Evolutionary conservation across 2,329 filamentous ascomycete genomes (phyloP).

Genomic region (Leptodontidium sp.): DNA sequence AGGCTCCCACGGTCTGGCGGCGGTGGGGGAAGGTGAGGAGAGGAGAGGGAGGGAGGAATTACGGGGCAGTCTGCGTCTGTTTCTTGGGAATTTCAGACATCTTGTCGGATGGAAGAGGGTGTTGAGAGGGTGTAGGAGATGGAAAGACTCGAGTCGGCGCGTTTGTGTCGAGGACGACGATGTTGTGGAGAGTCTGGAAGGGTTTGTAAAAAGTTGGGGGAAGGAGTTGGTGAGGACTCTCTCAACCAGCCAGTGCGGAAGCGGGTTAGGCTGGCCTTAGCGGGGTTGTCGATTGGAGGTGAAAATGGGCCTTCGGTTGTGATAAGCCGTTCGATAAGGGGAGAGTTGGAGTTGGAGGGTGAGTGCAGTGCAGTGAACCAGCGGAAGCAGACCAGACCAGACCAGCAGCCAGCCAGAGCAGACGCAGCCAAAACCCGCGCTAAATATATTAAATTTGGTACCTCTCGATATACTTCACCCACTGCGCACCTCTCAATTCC

Average conservation of each 20-base stretch:
- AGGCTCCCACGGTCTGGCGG: conserved; percentile 13
- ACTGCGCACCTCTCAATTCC: too few species aligned
- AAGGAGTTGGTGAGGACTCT: conserved; percentile 4
- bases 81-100: conserved; percentile 73
- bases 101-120: conserved; percentile 32
- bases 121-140: not conserved
- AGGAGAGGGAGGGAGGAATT: conserved; percentile 50
- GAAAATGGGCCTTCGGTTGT: not conserved
- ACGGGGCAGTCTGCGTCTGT: conserved; percentile 68
- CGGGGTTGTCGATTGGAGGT: not conserved
- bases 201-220: conserved; percentile 7
- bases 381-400: not conserved
- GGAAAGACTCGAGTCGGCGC: not conserved
- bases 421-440: not conserved
- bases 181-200: conserved; percentile 15
- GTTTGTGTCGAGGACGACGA: conserved; percentile 19
- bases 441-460: too few species aligned
- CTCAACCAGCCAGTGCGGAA: conserved; percentile 1
- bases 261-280: not conserved
- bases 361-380: too few species aligned
- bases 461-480: too few species aligned
- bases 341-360: not conserved
- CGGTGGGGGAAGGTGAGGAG: conserved; percentile 18
- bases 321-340: not conserved
- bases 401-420: not conserved